Evolutionary conservation across 1,284 basidiomycete genomes (phyloP).

Genomic region (Athelia psychrophila): DNA sequence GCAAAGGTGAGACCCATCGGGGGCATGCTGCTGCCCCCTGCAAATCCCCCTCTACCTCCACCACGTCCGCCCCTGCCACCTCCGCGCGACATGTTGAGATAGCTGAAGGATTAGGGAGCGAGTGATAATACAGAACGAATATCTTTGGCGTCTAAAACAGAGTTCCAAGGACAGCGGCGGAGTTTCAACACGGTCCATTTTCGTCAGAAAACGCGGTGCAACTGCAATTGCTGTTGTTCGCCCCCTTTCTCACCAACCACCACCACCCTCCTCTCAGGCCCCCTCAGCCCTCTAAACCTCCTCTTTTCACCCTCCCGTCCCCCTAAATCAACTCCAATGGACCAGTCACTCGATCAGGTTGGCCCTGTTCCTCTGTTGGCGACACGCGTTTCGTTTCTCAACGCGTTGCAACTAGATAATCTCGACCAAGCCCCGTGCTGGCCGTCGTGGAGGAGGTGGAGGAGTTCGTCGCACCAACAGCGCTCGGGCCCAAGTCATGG

Average conservation of each 20-base stretch:
- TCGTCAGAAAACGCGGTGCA: background rate
- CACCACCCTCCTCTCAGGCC: slow-evolving; percentile 14
- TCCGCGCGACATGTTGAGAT: slow-evolving; percentile 53
- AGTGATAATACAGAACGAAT: slow-evolving; percentile 7
- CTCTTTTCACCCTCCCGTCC: background rate
- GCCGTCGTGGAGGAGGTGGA: slow-evolving; percentile 38
- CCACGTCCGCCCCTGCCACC: slow-evolving; percentile 48
- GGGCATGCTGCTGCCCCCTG: slow-evolving; percentile 47
- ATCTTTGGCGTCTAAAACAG: slow-evolving; percentile 1
- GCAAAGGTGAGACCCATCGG: slow-evolving; percentile 79
- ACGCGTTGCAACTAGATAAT: slow-evolving; percentile 61
- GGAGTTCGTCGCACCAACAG: slow-evolving; percentile 36
- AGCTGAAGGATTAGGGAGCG: slow-evolving; percentile 1
- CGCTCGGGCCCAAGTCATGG: slow-evolving; percentile 58
- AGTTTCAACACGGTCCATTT: slow-evolving; percentile 19
- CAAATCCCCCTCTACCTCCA: slow-evolving; percentile 53
- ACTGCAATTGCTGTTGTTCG: slow-evolving; percentile 14
- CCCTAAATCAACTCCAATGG: slow-evolving; percentile 43
- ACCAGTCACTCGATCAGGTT: slow-evolving; percentile 91
- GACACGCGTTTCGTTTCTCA: slow-evolving; percentile 15
- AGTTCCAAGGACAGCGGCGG: slow-evolving; percentile 12
- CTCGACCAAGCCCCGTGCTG: slow-evolving; percentile 51
- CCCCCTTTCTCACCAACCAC: slow-evolving; percentile 19
- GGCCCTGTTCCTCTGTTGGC: slow-evolving; percentile 24
- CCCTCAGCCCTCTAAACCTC: slow-evolving; percentile 9